Evolutionary conservation across 257 asterid genomes (phyloP).

Genomic region (Haberlea rhodopensis): DNA sequence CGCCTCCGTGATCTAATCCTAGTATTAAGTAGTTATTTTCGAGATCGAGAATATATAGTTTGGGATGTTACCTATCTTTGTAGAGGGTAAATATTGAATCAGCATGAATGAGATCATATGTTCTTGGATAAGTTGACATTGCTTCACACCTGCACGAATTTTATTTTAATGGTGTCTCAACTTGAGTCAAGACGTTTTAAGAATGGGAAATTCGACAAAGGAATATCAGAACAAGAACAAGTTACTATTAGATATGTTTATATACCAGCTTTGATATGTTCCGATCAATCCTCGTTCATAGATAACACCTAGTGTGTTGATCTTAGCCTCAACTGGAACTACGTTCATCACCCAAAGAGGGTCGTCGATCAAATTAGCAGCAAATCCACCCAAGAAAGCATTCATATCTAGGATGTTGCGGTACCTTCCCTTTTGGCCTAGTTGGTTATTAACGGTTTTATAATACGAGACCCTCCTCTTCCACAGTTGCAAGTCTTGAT

Average conservation of each 20-base stretch:
- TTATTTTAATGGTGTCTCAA: neutral
- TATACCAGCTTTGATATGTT: conserved; percentile 80
- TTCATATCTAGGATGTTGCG: conserved; percentile 82
- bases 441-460: conserved; percentile 57
- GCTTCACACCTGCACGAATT: conserved; percentile 71
- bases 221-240: neutral
- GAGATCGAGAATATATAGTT: neutral
- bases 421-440: conserved; percentile 60
- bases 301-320: conserved; percentile 65
- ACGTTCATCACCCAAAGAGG: conserved; percentile 91
- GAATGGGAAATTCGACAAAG: no score
- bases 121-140: conserved; percentile 93
- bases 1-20: neutral
- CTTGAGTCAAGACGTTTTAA: no score
- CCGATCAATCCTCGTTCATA: conserved; percentile 88
- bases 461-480: conserved; percentile 63
- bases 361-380: conserved; percentile 51
- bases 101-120: conserved; percentile 83
- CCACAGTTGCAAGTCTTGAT: conserved; percentile 59
- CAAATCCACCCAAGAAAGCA: conserved; percentile 82
- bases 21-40: neutral
- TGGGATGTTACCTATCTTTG: conserved; percentile 42
- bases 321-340: conserved; percentile 64
- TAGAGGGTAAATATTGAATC: conserved; percentile 71
- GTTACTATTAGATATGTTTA: no score